Percentiles rank a stretch among this genome's conserved stretches.
Evolutionary conservation across 2,329 filamentous ascomycete genomes (phyloP).

Genomic region (Xylariales sp.): DNA sequence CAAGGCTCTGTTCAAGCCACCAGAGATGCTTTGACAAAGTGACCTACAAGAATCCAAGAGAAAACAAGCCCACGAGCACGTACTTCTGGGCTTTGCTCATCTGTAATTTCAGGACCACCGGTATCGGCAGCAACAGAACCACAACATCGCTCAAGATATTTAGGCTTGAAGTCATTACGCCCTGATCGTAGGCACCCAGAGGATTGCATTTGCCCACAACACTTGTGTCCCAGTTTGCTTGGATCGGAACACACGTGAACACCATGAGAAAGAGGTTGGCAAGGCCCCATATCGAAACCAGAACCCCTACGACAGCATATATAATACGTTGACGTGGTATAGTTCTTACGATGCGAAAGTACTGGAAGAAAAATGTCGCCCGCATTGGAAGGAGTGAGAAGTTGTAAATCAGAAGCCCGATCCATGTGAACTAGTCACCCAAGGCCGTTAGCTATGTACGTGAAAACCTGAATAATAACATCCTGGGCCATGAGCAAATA

Average conservation of each 20-base stretch:
- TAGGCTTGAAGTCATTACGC: not conserved
- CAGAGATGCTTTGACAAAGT: not conserved
- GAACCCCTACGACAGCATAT: not conserved
- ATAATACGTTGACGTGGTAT: not conserved
- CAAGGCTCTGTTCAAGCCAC: not conserved
- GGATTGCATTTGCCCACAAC: not conserved
- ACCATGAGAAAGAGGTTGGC: not conserved
- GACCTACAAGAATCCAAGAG: slow-evolving; percentile 1
- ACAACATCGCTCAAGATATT: not conserved
- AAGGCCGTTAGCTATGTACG: not conserved
- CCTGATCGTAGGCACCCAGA: not conserved
- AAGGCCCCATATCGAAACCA: not conserved
- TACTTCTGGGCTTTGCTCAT: not conserved
- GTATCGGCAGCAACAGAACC: not conserved
- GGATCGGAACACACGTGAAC: not conserved
- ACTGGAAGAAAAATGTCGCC: slow-evolving; percentile 2
- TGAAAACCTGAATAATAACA: not conserved
- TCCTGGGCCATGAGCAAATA: no score
- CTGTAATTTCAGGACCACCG: not conserved
- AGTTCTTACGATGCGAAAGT: not conserved
- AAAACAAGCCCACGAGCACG: not conserved
- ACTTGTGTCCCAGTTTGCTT: not conserved
- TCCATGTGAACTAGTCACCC: not conserved
- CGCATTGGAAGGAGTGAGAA: not conserved
- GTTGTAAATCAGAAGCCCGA: not conserved